Conservation (phyloP, 2,329 filamentous ascomycete species). For the Blastomyces gilchristii region DNA sequence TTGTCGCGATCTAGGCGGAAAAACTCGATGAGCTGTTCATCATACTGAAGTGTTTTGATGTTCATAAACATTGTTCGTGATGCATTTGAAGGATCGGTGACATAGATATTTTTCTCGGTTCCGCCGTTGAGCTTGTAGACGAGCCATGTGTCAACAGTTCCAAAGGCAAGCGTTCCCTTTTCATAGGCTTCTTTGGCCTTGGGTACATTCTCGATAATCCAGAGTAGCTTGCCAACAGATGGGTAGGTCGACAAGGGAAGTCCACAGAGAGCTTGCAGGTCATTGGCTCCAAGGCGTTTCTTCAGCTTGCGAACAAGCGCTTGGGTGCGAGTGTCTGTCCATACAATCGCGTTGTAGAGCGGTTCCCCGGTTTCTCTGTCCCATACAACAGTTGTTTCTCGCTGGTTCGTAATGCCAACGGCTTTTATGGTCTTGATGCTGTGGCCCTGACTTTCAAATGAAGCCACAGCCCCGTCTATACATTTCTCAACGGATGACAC, state of each 20-base stretch:
- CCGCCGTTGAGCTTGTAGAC: slow-evolving; percentile 73
- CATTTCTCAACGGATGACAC: slow-evolving; percentile 65
- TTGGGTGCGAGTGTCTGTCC: slow-evolving; percentile 76
- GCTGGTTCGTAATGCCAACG: slow-evolving; percentile 82
- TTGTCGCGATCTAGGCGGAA: slow-evolving; percentile 62
- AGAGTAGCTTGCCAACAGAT: slow-evolving; percentile 72
- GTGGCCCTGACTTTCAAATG: slow-evolving; percentile 63
- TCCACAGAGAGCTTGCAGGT: slow-evolving; percentile 61
- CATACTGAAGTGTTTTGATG: slow-evolving; percentile 67
- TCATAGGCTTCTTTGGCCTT: slow-evolving; percentile 66
- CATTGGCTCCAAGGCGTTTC: slow-evolving; percentile 54
- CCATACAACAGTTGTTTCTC: slow-evolving; percentile 82
- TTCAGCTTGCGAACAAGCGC: slow-evolving; percentile 69
- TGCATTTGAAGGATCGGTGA: slow-evolving; percentile 84
- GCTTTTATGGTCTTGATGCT: slow-evolving; percentile 58
- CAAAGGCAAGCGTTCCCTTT: slow-evolving; percentile 67
- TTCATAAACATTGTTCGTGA: slow-evolving; percentile 95
- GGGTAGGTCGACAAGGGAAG: slow-evolving; percentile 83
- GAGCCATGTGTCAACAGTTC: slow-evolving; percentile 82
- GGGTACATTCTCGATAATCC: slow-evolving; percentile 65
- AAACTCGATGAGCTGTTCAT: slow-evolving; percentile 65
- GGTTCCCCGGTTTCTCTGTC: slow-evolving; percentile 70
- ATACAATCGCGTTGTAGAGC: slow-evolving; percentile 79
- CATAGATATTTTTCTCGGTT: slow-evolving; percentile 55
- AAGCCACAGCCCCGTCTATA: slow-evolving; percentile 63